Evolutionary conservation across 179 eudicot genomes (phyloP), one percentile per base, ranked within the genome.

Genomic region (Beta corolliflora): DNA sequence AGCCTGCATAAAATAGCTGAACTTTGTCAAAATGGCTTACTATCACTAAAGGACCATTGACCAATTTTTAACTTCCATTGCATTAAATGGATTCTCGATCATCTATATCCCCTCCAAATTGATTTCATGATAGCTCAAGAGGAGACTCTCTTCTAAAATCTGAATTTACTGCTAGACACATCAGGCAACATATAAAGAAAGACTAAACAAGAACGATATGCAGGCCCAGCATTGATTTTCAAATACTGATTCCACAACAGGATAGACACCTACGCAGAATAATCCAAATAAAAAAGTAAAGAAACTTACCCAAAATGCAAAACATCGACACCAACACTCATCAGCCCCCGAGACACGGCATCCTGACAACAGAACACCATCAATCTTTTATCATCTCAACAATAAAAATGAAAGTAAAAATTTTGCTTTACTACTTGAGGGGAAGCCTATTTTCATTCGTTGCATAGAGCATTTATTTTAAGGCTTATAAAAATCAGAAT

Each of bases 291-390:
- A 19, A 12, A n/a, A 50, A 46, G 7, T 59, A 58, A 72, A 25
- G 23, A 23, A 61, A 21, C 82, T 79, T 81, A 97, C 99, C 99
- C 98, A 76, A 93, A 97, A 79, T 89, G 98, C 82, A 97, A 74
- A 66, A 97, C 93, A 81, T 93, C 91, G 76, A 89, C 83, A 60
- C 97, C 97, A 83, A 91, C 94, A 79, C 90, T 87, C 73, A 89
- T 88, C 79, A 94, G 86, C 86, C 99, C 99, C 85, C 92, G 90
- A 80, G 99, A 94, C 79, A 91, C 98, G 64, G 98, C 98, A 93
- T 97, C 98, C 99, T 97, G 97, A 50, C 45, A 71, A 70, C 46
- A 64, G 50, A 78, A 53, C 52, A 4, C 44, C 41, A 44, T 41
- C 23, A 21, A 36, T 61, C 54, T 10, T 23, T 15, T 71, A 41